Base-by-base conservation (phyloP, 2,329 filamentous ascomycete species). In the Cladosporium sp. region DNA sequence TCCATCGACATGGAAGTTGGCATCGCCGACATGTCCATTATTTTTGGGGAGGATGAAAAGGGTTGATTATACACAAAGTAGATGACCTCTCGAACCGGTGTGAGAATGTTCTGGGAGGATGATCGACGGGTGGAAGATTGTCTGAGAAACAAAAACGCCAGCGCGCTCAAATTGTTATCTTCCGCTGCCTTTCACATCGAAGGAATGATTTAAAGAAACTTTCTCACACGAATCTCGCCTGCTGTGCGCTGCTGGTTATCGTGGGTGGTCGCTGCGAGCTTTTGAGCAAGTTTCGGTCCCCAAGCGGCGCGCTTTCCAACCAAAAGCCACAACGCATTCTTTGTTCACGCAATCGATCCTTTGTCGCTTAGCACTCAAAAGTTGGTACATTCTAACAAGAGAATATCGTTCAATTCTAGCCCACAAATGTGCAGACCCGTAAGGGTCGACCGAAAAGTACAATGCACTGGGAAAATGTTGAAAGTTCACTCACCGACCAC, bases 1-100 rank as follows among this genome's bases (percentile, higher is more conserved):
- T 49, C 55, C 63, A 60, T 61, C 12, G 55, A 42, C 44, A 63
- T 57, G 9, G 60, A 57, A 22, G 45, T 52, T 40, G 63, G 57
- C 40, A 51, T 55, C 15, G 53, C 56, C 2, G 58, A 57, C 56
- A 59, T 60, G 32, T 53, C 49, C 60, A 64, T 65, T 36, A 13
- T 6, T 9, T 10, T 9, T 20, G 36, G 8, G 8, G 12, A 32
- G 28, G 12, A 32, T 9, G 2, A 9, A 7, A 7, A 10, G 2
- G 13, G 19, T 5, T 3, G 12, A 24, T 12, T 28, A 24, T 10
- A 8, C 7, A 25, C 15, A 7, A 12, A 4, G 19, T 5, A 25
- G 22, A 15, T 22, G 10, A 28, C 3, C 7, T 8, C 8, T 19
- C 10, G 12, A 32, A 4, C 12, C 12, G 28, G 28, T 32, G 28